A percentile compares a stretch with the other conserved stretches of the same genome.
Evolutionary conservation across 1,284 basidiomycete genomes (phyloP).

Genomic region (Leccinum griseonigrum): DNA sequence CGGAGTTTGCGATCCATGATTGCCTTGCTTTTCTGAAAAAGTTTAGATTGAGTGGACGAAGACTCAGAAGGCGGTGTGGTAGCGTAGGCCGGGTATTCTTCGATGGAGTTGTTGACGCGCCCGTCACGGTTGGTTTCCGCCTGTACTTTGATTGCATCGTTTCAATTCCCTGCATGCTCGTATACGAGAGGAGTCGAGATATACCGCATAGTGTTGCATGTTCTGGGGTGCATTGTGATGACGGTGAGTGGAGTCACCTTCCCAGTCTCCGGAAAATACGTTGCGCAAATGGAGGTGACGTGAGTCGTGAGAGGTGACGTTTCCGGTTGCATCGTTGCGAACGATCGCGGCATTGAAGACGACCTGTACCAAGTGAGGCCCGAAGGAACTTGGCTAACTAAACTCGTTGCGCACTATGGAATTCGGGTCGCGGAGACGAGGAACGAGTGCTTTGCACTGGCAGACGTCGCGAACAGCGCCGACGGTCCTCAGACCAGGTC

Average conservation of each 20-base stretch:
- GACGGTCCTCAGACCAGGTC: too few relatives aligned
- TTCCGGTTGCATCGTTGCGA: constrained; percentile 89
- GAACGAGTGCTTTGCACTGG: constrained; percentile 33
- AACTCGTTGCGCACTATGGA: constrained; percentile 61
- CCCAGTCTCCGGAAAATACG: constrained; percentile 74
- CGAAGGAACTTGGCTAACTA: background rate
- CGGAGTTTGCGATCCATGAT: constrained; percentile 80
- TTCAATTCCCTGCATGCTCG: constrained; percentile 88
- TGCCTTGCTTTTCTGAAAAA: constrained; percentile 67
- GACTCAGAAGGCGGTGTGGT: constrained; percentile 26
- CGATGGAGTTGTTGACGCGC: constrained; percentile 60
- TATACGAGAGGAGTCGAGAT: constrained; percentile 86
- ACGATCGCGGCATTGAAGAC: constrained; percentile 97
- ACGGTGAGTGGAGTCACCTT: constrained; percentile 51
- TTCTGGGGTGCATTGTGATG: constrained; percentile 76
- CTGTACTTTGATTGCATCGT: constrained; percentile 90
- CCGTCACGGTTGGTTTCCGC: constrained; percentile 86
- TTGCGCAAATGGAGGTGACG: constrained; percentile 73
- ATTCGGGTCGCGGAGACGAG: constrained; percentile 87
- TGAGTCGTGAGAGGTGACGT: constrained; percentile 84
- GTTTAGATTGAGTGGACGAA: constrained; percentile 28
- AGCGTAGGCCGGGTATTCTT: constrained; percentile 46
- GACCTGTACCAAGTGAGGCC: constrained; percentile 49
- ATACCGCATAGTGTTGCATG: constrained; percentile 83
- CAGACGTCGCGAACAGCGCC: too few relatives aligned